Conservation (phyloP, 2,329 filamentous ascomycete species). For the Fusarium bactridioides region DNA sequence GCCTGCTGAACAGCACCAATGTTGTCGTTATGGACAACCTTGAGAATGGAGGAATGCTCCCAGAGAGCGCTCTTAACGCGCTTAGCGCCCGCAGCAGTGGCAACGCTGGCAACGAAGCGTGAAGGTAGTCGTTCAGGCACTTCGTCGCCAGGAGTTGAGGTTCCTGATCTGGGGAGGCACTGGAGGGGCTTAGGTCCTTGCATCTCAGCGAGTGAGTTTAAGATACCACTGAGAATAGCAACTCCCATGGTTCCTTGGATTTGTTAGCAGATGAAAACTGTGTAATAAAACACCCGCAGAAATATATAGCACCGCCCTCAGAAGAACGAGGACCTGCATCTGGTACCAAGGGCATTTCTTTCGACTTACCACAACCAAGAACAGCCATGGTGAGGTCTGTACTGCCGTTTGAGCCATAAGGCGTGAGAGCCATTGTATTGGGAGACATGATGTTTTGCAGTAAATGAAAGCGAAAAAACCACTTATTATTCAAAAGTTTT, state of each 20-base stretch:
- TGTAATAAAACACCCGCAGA: background rate
- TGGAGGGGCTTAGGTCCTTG: constrained; percentile 56
- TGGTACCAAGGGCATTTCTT: background rate
- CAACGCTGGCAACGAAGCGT: constrained; percentile 83
- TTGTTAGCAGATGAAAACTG: constrained; percentile 12
- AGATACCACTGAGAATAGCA: constrained; percentile 82
- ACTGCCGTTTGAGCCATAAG: constrained; percentile 47
- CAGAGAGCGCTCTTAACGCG: constrained; percentile 72
- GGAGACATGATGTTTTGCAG: constrained; percentile 37
- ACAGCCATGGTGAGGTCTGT: constrained; percentile 76
- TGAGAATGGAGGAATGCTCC: constrained; percentile 68
- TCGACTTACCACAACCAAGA: constrained; percentile 77
- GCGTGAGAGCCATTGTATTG: constrained; percentile 42
- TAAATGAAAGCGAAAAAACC: constrained; percentile 11
- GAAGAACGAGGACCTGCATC: background rate
- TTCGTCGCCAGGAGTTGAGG: constrained; percentile 56
- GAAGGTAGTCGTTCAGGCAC: constrained; percentile 69
- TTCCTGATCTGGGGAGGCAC: constrained; percentile 50
- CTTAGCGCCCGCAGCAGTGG: constrained; percentile 72
- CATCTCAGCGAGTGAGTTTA: constrained; percentile 70
- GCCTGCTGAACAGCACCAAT: constrained; percentile 70
- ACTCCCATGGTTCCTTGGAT: constrained; percentile 83
- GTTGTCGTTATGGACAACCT: constrained; percentile 76
- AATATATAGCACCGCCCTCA: background rate
- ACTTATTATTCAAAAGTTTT: background rate